Conservation (phyloP, 495 filamentous ascomycete genomes). For the Penicillium odoratum region DNA sequence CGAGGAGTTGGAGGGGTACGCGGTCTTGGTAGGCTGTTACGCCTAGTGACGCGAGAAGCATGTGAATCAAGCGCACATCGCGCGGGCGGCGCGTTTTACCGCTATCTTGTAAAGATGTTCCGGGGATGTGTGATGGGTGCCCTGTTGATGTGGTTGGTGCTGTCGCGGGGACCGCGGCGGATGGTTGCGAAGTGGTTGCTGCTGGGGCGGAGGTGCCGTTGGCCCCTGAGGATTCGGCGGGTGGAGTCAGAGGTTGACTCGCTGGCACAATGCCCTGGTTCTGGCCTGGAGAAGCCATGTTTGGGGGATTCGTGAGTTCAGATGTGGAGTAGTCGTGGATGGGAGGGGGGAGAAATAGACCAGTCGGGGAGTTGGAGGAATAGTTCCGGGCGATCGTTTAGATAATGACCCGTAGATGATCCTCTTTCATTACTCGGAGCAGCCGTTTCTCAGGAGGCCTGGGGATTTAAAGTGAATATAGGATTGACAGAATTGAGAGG, state of each 20-base stretch:
- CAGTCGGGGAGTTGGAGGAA: not conserved
- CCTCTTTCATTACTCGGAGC: not conserved
- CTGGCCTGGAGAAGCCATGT: constrained; percentile 46
- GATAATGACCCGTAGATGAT: not conserved
- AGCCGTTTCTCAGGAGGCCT: not conserved
- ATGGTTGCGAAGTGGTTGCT: constrained; percentile 22
- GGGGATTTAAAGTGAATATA: not conserved
- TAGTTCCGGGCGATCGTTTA: not conserved
- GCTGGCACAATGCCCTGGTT: constrained; percentile 34
- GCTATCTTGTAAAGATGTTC: constrained; percentile 58
- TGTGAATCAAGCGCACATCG: constrained; percentile 87
- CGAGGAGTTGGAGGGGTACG: constrained; percentile 89
- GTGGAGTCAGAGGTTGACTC: constrained; percentile 47
- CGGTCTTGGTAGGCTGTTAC: constrained; percentile 90
- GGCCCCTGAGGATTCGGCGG: constrained; percentile 38
- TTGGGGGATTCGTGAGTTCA: constrained; percentile 1
- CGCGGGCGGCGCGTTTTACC: constrained; percentile 75
- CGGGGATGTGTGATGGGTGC: constrained; percentile 44
- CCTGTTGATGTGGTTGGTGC: constrained; percentile 30
- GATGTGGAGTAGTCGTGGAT: constrained; percentile 6
- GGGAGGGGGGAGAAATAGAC: constrained; percentile 6
- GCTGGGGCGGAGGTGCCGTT: constrained; percentile 26
- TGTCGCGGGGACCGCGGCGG: constrained; percentile 12
- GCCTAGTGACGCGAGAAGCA: constrained; percentile 83
- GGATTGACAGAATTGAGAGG: not conserved